Evolutionary conservation across 2,329 filamentous ascomycete genomes (phyloP).

Genomic region (Pseudodiploospora longispora): DNA sequence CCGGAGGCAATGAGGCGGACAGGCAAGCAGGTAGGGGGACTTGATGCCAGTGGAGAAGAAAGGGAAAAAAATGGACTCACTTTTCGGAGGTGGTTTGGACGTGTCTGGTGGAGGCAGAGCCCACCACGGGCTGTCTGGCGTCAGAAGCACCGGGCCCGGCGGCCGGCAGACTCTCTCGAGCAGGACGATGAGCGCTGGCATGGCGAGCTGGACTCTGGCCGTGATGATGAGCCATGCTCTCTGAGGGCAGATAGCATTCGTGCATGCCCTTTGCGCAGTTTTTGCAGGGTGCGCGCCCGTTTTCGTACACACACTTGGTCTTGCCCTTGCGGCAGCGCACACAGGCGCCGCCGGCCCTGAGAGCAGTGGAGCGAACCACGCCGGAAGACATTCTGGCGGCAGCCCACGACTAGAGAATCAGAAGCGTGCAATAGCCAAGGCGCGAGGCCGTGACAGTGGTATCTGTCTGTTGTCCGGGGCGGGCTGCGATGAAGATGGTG

Average conservation of each 20-base stretch:
- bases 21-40: neutral
- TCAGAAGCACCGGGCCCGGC: conserved; percentile 40
- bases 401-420: neutral
- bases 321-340: conserved; percentile 58
- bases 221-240: conserved; percentile 51
- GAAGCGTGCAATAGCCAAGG: neutral
- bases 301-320: conserved; percentile 57
- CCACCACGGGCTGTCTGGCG: conserved; percentile 33
- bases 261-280: conserved; percentile 58
- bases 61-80: conserved; percentile 32
- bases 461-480: neutral
- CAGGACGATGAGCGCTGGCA: conserved; percentile 38
- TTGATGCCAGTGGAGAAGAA: neutral
- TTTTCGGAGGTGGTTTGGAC: conserved; percentile 43
- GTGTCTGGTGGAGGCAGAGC: conserved; percentile 39
- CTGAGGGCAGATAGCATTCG: conserved; percentile 54
- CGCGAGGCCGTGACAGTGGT: conserved; percentile 1
- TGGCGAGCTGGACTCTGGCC: conserved; percentile 49
- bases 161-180: conserved; percentile 47
- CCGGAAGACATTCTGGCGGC: conserved; percentile 34
- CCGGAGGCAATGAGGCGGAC: neutral
- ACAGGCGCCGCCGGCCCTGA: conserved; percentile 52
- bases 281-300: conserved; percentile 53
- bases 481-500: conserved; percentile 2
- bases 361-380: conserved; percentile 49